Evolutionary conservation across 164 flowering plant species (phyloP), one percentile per base, ranked within the genome.

Genomic region (Sedum album): DNA sequence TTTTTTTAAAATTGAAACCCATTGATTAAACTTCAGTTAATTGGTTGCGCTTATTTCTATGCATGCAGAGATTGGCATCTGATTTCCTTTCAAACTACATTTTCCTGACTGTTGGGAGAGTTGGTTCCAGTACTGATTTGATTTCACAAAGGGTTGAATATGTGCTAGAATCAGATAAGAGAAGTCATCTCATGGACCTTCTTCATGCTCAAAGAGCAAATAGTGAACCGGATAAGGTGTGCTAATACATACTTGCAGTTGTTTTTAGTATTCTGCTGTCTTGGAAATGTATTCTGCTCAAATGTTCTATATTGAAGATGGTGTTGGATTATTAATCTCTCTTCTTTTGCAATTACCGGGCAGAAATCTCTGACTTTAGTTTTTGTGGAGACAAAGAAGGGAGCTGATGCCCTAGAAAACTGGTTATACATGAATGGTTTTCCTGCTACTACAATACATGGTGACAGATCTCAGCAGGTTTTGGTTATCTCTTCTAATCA

Each of bases 321-420:
- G 23, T 31, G 20, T 60, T 0, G 31, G 18, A 11, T 20, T 33
- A 1, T 31, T 48, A 35, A 49, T 39, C 35, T 64, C 67, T 48
- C 28, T 15, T 30, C 17, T 31, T 38, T 18, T 64, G 51, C 18
- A 5, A 25, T 31, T 67, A 35, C 46, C 21, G 26, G 71, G 71
- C 84, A 84, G 88, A 86, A 77, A 80, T 70, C 84, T 68, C 78
- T 85, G 68, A 83, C 84, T 25, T 71, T 84, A 65, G 85, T 85
- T 65, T 85, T 85, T 76, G 86, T 85, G 70, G 88, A 83, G 75
- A 85, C 88, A 26, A 85, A 85, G 79, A 85, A 78, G 46, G 88
- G 86, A 66, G 88, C 84, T 2, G 84, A 85, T 69, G 66, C 89
- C 23, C 73, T 85, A 67, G 89, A 85, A 65, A 73, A 83, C 48